phyloP scores from a whole-genome alignment of 805 yeast genomes.

The Metschnikowia baotianmanensis region DNA sequence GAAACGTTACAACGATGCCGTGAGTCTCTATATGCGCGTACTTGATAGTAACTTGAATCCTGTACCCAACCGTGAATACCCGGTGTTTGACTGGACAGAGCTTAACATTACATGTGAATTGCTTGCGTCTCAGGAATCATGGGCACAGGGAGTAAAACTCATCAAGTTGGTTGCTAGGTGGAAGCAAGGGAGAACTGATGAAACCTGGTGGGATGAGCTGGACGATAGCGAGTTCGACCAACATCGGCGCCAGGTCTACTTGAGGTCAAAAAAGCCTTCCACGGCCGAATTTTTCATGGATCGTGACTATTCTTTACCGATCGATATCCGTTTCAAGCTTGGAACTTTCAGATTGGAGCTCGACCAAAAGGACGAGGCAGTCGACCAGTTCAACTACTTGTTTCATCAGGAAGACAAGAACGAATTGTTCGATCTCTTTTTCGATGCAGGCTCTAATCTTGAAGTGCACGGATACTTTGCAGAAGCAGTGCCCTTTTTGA shows the following conservation, averaged over 20 bases:
- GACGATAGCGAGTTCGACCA: conserved; percentile 85
- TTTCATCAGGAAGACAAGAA: conserved; percentile 49
- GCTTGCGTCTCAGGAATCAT: conserved; percentile 65
- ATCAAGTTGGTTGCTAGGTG: conserved; percentile 77
- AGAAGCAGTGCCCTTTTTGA: conserved; percentile 73
- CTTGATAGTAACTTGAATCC: conserved; percentile 56
- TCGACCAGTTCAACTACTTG: conserved; percentile 62
- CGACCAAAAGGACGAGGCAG: conserved; percentile 66
- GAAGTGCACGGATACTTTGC: conserved; percentile 65
- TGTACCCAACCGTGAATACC: conserved; percentile 30
- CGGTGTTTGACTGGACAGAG: conserved; percentile 83
- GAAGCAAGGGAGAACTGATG: conserved; percentile 68
- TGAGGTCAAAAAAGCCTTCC: conserved; percentile 9
- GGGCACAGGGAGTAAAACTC: conserved; percentile 58
- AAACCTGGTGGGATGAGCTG: conserved; percentile 64
- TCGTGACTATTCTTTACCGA: conserved; percentile 55
- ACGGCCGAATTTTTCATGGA: conserved; percentile 16
- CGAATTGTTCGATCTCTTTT: conserved; percentile 69
- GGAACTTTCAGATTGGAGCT: conserved; percentile 70
- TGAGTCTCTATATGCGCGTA: conserved; percentile 62
- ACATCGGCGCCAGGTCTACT: conserved; percentile 40
- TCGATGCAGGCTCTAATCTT: conserved; percentile 72
- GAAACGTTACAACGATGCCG: conserved; percentile 68
- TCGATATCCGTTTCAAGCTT: conserved; percentile 81
- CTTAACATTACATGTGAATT: conserved; percentile 81